Evolutionary conservation across 176 grass and related monocot species (phyloP).

Genomic region (Bothriochloa decipiens): DNA sequence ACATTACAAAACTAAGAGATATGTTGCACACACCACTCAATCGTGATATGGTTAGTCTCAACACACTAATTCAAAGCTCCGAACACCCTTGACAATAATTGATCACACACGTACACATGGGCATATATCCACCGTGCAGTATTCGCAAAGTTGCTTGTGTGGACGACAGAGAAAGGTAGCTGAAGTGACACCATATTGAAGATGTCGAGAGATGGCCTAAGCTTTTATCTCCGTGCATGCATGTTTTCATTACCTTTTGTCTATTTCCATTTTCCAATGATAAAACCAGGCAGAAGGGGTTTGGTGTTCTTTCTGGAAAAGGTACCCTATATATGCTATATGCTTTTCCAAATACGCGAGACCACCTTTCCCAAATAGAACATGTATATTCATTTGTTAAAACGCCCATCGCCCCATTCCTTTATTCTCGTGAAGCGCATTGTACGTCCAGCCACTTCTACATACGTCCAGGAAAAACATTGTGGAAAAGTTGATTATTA

Average conservation of each 20-base stretch:
- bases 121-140: no score
- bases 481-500: neutral
- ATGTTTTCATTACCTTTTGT: conserved; percentile 27
- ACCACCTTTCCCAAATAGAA: conserved; percentile 35
- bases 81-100: no score
- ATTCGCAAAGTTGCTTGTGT: neutral
- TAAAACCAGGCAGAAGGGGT: conserved; percentile 3
- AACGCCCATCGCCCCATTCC: neutral
- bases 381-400: neutral
- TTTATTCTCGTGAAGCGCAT: neutral
- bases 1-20: no score
- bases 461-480: neutral
- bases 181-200: neutral
- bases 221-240: neutral
- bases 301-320: conserved; percentile 30
- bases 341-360: conserved; percentile 19
- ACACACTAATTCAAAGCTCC: no score
- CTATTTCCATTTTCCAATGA: conserved; percentile 14
- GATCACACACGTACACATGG: no score
- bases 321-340: conserved; percentile 7
- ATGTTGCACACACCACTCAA: no score
- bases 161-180: neutral
- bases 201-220: conserved; percentile 5
- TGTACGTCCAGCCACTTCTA: neutral
- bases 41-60: no score